Conservation (phyloP, 2,329 filamentous ascomycete species). For the Berkeleyomyces basicola region DNA sequence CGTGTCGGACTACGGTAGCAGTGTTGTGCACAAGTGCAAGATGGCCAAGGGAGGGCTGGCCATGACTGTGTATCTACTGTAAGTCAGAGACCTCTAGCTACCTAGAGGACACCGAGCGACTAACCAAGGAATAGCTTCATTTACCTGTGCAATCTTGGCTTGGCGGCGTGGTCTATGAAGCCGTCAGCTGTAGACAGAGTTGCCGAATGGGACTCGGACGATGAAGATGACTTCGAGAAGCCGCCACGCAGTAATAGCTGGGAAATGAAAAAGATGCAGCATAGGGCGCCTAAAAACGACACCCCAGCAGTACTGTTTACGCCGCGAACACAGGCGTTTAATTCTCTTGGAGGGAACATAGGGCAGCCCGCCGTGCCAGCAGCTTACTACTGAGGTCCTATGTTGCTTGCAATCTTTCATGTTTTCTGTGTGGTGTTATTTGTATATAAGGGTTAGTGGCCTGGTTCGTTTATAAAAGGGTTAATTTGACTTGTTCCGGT, state of each 20-base stretch:
- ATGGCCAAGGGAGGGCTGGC: constrained; percentile 53
- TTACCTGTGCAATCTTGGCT: constrained; percentile 19
- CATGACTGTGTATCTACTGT: constrained; percentile 51
- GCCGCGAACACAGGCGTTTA: constrained; percentile 50
- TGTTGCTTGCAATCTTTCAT: background rate
- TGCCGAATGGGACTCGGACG: constrained; percentile 19
- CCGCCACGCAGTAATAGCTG: constrained; percentile 25
- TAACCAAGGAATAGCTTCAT: constrained; percentile 6
- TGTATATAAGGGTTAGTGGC: background rate
- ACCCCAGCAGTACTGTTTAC: constrained; percentile 34
- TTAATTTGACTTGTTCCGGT: background rate
- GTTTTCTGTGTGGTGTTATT: background rate
- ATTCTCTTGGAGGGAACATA: constrained; percentile 33
- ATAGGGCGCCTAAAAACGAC: constrained; percentile 16
- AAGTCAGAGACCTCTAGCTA: constrained; percentile 23
- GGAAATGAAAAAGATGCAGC: constrained; percentile 40
- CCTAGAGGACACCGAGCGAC: too few species aligned
- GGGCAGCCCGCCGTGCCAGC: constrained; percentile 8
- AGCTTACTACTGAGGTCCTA: constrained; percentile 30
- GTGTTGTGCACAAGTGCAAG: constrained; percentile 41
- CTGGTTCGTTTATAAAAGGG: background rate
- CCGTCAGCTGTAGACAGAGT: constrained; percentile 39
- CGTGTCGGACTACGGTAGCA: constrained; percentile 17
- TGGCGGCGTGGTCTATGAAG: constrained; percentile 41
- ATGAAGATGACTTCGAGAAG: constrained; percentile 21